Percentiles rank a stretch among this genome's conserved stretches.
Evolutionary conservation across 2,329 filamentous ascomycete species (phyloP).

Genomic region (Aspergillus sp.): DNA sequence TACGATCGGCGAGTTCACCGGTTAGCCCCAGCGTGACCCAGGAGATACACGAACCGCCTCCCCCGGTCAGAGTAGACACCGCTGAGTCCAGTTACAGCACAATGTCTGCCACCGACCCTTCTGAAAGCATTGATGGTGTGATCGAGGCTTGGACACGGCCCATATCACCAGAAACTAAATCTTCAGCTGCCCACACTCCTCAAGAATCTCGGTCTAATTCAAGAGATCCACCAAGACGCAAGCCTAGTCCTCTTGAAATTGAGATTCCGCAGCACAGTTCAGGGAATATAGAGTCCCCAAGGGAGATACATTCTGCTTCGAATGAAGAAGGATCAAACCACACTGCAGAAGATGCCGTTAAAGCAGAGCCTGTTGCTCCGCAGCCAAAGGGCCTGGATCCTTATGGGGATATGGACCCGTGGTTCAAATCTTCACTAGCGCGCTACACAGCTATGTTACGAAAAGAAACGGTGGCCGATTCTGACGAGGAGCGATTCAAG

Average conservation of each 20-base stretch:
- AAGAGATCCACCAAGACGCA: conserved; percentile 6
- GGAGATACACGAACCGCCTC: conserved; percentile 9
- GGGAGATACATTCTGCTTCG: not conserved
- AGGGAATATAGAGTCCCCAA: conserved; percentile 3
- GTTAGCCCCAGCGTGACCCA: conserved; percentile 17
- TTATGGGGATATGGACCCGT: conserved; percentile 51
- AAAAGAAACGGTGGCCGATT: conserved; percentile 44
- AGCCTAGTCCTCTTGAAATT: conserved; percentile 9
- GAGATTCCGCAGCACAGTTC: conserved; percentile 7
- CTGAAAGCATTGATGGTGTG: conserved; percentile 39
- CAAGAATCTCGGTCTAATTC: conserved; percentile 5
- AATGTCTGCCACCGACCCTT: conserved; percentile 19
- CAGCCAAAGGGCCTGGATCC: conserved; percentile 34
- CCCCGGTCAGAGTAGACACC: conserved; percentile 23
- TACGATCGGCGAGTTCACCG: conserved; percentile 11
- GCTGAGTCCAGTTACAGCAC: conserved; percentile 20
- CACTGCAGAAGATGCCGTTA: not conserved
- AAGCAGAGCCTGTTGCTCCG: conserved; percentile 5
- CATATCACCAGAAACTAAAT: conserved; percentile 17
- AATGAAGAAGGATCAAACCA: not conserved
- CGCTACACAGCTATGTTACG: conserved; percentile 53
- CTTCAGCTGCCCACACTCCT: conserved; percentile 7
- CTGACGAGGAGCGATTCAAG: conserved; percentile 49
- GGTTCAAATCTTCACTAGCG: conserved; percentile 53
- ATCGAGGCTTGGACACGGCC: conserved; percentile 41